Conservation (phyloP, 495 filamentous ascomycete species). For the Articulospora tetracladia region DNA sequence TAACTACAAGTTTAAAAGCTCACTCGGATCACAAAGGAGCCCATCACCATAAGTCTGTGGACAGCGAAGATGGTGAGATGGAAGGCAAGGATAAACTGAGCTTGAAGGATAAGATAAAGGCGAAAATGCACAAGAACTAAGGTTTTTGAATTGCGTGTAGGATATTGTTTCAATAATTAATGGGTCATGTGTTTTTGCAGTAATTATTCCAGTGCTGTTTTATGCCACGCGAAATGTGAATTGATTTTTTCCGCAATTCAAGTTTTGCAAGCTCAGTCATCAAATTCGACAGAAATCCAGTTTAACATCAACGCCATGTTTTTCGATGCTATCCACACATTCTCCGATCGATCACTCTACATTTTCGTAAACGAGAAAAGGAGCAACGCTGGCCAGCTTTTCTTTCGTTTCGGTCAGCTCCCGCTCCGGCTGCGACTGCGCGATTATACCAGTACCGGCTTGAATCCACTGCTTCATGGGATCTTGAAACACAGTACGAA, state of each 20-base stretch:
- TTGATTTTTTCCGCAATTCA: too few species aligned
- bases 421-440: conserved; percentile 1
- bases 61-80: neutral
- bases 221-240: too few species aligned
- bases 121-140: neutral
- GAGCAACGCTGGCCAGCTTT: conserved; percentile 10
- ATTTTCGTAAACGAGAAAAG: neutral
- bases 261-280: too few species aligned
- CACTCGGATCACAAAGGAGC: too few species aligned
- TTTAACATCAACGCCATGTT: too few species aligned
- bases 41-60: neutral
- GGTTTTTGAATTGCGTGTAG: too few species aligned
- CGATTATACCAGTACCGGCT: conserved; percentile 13
- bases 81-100: too few species aligned
- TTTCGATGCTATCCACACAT: too few species aligned
- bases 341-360: neutral
- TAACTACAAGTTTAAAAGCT: neutral
- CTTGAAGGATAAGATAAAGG: neutral
- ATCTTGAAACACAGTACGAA: conserved; percentile 14
- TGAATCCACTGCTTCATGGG: conserved; percentile 6
- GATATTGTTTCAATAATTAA: too few species aligned
- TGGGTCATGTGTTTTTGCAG: too few species aligned
- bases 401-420: conserved; percentile 11
- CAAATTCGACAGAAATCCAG: too few species aligned
- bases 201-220: too few species aligned